These are phyloP conservation scores for Glycine latifolia DNA, from an alignment of 306 rosid species.

Conservation along the genomic window DNA sequence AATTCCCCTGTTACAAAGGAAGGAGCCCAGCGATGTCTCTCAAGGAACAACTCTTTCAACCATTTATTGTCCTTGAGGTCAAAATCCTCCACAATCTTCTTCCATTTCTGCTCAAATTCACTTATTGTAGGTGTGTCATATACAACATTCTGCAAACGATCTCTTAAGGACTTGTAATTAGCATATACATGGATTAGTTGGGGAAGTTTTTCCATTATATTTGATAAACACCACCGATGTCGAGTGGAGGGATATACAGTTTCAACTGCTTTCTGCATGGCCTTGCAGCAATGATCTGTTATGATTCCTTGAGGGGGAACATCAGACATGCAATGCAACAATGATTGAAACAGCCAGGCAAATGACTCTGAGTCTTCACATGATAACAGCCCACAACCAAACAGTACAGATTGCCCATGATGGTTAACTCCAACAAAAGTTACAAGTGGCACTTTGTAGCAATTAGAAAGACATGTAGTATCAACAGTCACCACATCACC, in stretches of 20 bases:
- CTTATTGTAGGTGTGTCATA: conserved; percentile 26
- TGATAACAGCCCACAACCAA: conserved; percentile 48
- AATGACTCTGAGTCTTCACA: conserved; percentile 39
- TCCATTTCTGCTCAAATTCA: conserved; percentile 49
- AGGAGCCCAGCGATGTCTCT: conserved; percentile 45
- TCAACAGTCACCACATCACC: conserved; percentile 49
- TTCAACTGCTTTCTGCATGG: conserved; percentile 44
- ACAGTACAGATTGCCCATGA: conserved; percentile 48
- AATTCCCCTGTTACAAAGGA: conserved; percentile 40
- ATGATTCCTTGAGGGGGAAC: conserved; percentile 45
- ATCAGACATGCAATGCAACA: conserved; percentile 42
- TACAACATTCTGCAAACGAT: conserved; percentile 38
- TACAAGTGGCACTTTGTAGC: conserved; percentile 42
- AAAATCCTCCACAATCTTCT: conserved; percentile 42
- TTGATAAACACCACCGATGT: conserved; percentile 46
- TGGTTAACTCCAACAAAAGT: conserved; percentile 49
- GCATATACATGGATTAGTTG: conserved; percentile 23
- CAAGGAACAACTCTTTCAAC: conserved; percentile 46
- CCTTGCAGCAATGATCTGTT: conserved; percentile 45
- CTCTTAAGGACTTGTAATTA: conserved; percentile 20
- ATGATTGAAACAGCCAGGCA: conserved; percentile 46
- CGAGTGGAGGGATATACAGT: conserved; percentile 38
- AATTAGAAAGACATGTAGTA: conserved; percentile 38
- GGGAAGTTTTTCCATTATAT: conserved; percentile 46
- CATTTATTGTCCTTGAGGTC: conserved; percentile 36